Conservation (phyloP, 306 rosid genomes). For the Dryas octopetala region DNA sequence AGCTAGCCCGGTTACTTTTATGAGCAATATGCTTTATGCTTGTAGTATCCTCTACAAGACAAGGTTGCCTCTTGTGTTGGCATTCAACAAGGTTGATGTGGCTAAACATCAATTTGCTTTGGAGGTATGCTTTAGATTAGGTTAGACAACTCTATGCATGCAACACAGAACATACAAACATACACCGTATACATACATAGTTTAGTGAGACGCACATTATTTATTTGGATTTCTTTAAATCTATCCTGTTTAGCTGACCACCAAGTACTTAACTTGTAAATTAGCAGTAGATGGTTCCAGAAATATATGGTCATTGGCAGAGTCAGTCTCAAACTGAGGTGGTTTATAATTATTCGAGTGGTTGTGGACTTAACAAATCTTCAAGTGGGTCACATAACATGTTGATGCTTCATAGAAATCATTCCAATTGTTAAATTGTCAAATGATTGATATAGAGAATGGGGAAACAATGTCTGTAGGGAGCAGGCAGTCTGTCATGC, state of each 20-base stretch:
- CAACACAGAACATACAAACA: not conserved
- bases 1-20: conserved; percentile 75
- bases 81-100: conserved; percentile 79
- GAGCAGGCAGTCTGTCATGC: not conserved
- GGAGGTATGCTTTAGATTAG: conserved; percentile 55
- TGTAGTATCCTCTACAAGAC: conserved; percentile 93
- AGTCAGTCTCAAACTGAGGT: too few species aligned
- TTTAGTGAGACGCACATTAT: not conserved
- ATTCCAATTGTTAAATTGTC: not conserved
- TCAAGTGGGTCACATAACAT: too few species aligned
- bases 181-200: not conserved
- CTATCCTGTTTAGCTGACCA: too few species aligned
- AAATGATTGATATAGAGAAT: not conserved
- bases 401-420: too few species aligned
- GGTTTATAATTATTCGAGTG: too few species aligned
- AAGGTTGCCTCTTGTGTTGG: conserved; percentile 80
- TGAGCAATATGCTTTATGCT: conserved; percentile 98
- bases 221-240: too few species aligned
- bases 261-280: too few species aligned
- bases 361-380: too few species aligned
- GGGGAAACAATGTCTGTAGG: not conserved
- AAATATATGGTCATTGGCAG: not conserved
- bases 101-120: conserved; percentile 86
- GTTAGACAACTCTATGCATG: not conserved
- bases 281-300: conserved; percentile 5